Evolutionary conservation across 1,139 yeast genomes (phyloP).

Genomic region (Hansenula lynferdii): DNA sequence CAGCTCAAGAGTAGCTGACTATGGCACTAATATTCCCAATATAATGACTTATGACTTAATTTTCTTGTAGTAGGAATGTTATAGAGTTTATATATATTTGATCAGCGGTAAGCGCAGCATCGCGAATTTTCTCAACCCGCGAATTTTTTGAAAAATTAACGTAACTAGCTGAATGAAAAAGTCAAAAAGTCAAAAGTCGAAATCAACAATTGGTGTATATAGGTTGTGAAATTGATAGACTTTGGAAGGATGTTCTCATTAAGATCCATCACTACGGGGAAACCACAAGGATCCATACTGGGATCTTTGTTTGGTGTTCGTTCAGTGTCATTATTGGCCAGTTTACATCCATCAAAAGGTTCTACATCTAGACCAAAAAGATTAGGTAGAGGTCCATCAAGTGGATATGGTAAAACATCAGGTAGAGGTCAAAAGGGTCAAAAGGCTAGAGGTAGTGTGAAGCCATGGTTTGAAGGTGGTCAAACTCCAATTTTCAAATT

Average conservation of each 20-base stretch:
- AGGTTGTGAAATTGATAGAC: no score
- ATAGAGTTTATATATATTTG: no score
- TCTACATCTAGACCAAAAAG: conserved; percentile 50
- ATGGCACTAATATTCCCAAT: no score
- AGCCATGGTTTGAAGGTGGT: conserved; percentile 98
- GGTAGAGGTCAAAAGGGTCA: conserved; percentile 99
- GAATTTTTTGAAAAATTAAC: no score
- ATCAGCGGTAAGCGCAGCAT: no score
- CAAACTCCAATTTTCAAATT: conserved; percentile 90
- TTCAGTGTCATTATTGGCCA: conserved; percentile 27
- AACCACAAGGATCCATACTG: background rate
- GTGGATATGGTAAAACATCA: conserved; percentile 89
- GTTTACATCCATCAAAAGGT: conserved; percentile 30
- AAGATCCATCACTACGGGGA: background rate
- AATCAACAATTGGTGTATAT: no score
- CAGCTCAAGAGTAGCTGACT: background rate
- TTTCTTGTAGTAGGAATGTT: no score
- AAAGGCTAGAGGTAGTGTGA: conserved; percentile 88
- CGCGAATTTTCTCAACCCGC: no score
- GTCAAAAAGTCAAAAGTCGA: no score
- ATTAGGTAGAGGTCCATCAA: conserved; percentile 96
- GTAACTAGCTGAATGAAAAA: no score
- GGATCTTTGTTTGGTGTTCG: conserved; percentile 14
- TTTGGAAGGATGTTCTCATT: background rate
- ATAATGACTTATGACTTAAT: no score